Evolutionary conservation across 1,284 basidiomycete genomes (phyloP), one percentile per base, ranked within the genome.

Genomic region (Marasmius sp.): DNA sequence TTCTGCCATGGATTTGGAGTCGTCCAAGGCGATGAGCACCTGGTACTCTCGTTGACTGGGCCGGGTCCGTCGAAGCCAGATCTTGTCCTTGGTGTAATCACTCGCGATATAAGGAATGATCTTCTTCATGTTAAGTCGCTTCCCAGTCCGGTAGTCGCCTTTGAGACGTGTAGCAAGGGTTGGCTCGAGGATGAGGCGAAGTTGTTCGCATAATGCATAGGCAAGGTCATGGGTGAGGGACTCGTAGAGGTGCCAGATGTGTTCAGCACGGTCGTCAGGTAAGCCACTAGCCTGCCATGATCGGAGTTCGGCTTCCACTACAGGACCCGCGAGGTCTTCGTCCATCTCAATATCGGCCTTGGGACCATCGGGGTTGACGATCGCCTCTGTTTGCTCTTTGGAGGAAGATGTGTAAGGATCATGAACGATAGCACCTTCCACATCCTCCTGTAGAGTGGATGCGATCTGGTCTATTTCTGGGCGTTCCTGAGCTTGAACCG

Each of bases 31-130:
- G 58, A 99, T 84, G 51, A 99, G 85, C 2, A 99, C 90, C 71
- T 99, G 97, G 75, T 99, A 99, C 74, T 98, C 96, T 57, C 97
- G 87, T 70, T 94, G 88, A 69, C 92, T 94, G 0, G 97, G 97
- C 63, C 93, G 89, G 5, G 96, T 98, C 36, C 97, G 86, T 34
- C 97, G 89, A 38, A 99, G 82, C 97, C 97, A 99, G 69, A 99
- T 99, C 79, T 97, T 97, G 83, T 99, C 97, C 76, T 99, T 99
- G 61, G 96, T 98, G 79, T 95, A 99, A 78, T 99, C 97, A 74
- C 92, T 95, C 9, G 97, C 97, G 68, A 99, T 97, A 81, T 98
- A 99, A 1, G 94, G 90, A 61, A 99, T 95, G 74, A 99, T 96
- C 81, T 97, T 97, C 75, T 97, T 95, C 97, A 99, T 98, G 77